A percentile compares a stretch with the other conserved stretches of the same genome.
phyloP scores from a whole-genome alignment of 2,329 filamentous ascomycete genomes.

The Hirsutella rhossiliensis region DNA sequence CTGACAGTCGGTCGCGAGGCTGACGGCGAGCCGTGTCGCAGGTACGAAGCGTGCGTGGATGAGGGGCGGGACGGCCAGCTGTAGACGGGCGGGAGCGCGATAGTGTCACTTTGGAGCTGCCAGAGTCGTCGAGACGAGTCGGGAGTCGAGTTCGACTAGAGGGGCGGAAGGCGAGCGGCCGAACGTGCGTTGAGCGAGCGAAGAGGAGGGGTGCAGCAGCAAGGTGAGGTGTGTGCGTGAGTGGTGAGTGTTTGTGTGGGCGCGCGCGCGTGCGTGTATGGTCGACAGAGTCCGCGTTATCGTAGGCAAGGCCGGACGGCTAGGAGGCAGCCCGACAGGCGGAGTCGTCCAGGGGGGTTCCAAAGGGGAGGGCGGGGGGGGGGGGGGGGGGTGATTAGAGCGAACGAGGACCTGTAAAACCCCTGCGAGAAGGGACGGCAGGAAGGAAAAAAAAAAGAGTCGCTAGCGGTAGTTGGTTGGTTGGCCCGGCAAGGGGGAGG shows the following conservation, averaged over 20 bases:
- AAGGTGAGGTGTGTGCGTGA: background rate
- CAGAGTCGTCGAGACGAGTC: background rate
- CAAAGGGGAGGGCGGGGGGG: slow-evolving; percentile 4
- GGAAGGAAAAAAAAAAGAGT: slow-evolving; percentile 2
- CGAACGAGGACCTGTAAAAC: background rate
- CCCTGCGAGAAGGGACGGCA: background rate
- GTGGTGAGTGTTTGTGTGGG: background rate
- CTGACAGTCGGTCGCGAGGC: slow-evolving; percentile 4
- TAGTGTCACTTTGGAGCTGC: background rate
- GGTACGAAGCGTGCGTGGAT: slow-evolving; percentile 1
- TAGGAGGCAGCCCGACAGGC: slow-evolving; percentile 9
- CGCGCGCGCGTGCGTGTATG: background rate
- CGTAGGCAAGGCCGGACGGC: slow-evolving; percentile 5
- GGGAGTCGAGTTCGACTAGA: background rate
- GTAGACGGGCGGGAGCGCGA: background rate
- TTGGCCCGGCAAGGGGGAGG: slow-evolving; percentile 5
- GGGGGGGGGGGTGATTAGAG: background rate
- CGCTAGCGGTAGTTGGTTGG: slow-evolving; percentile 3
- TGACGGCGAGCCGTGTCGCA: slow-evolving; percentile 5
- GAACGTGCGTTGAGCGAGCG: background rate
- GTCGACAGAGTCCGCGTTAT: slow-evolving; percentile 2
- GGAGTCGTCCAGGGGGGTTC: slow-evolving; percentile 5
- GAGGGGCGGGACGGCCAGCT: background rate
- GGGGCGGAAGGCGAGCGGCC: background rate
- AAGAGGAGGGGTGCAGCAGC: background rate